Evolutionary conservation across 441 rosid genomes (phyloP).

Genomic region (Arabidopsis hybrid): DNA sequence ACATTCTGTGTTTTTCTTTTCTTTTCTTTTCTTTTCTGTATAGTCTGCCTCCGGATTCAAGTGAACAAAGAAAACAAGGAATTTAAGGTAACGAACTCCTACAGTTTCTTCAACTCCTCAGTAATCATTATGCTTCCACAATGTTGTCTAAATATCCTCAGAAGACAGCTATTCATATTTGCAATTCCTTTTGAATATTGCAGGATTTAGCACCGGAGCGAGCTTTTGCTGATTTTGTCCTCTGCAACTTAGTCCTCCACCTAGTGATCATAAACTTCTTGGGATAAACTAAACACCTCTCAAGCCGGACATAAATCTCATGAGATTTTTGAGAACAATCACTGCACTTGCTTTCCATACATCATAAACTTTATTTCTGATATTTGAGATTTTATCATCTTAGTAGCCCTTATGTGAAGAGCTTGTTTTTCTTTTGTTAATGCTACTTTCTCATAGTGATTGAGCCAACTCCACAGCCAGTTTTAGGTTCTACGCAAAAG

Average conservation of each 20-base stretch:
- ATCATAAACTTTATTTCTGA: no score
- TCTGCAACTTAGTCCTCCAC: slow-evolving; percentile 81
- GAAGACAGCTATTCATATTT: not conserved
- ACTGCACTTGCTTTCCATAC: no score
- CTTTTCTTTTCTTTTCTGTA: not conserved
- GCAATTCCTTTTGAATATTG: slow-evolving; percentile 11
- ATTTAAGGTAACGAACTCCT: slow-evolving; percentile 62
- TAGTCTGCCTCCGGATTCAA: slow-evolving; percentile 93
- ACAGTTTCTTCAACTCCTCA: slow-evolving; percentile 3
- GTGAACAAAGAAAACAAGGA: slow-evolving; percentile 96
- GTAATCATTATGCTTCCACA: not conserved
- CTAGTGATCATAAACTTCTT: slow-evolving; percentile 84
- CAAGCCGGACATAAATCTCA: not conserved
- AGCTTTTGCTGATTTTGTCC: slow-evolving; percentile 73
- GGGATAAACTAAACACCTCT: slow-evolving; percentile 47
- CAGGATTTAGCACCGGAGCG: slow-evolving; percentile 85
- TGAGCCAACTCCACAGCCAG: no score
- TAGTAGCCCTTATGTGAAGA: no score
- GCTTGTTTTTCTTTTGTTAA: no score
- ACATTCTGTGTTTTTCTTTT: not conserved
- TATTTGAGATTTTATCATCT: no score
- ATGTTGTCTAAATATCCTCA: not conserved
- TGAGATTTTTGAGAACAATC: not conserved
- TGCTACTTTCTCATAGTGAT: no score
- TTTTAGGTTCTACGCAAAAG: not conserved